A percentile compares a stretch with the other conserved stretches of the same genome.
Evolutionary conservation across 495 filamentous ascomycete genomes (phyloP).

Genomic region (Pyrenula massariospora): DNA sequence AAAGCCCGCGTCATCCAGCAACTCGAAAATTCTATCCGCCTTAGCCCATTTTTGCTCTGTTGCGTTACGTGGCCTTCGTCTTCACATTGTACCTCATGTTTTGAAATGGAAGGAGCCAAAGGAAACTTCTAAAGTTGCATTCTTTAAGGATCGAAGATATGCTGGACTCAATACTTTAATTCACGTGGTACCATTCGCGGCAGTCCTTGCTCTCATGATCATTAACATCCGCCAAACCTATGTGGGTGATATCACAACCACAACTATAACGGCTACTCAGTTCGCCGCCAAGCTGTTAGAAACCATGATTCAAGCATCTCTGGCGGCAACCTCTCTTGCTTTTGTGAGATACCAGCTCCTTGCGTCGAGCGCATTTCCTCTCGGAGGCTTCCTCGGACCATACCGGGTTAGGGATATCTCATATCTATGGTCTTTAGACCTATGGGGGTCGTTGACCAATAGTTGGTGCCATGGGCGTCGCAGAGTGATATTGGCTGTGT

Average conservation of each 20-base stretch:
- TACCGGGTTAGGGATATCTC: conserved; percentile 9
- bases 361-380: conserved; percentile 5
- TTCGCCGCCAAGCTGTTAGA: conserved; percentile 14
- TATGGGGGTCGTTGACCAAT: conserved; percentile 4
- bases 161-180: not conserved
- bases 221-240: not conserved
- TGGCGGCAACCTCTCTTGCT: conserved; percentile 5
- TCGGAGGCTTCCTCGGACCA: conserved; percentile 11
- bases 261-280: conserved; percentile 7
- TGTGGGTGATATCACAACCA: not conserved
- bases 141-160: not conserved
- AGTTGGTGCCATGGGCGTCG: not conserved
- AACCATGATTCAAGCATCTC: conserved; percentile 12
- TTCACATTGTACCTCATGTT: not conserved
- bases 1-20: not conserved
- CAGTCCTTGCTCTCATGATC: not conserved
- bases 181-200: not conserved
- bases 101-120: not conserved
- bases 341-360: conserved; percentile 7
- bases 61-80: not conserved
- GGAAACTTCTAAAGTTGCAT: not conserved
- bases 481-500: not conserved
- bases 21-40: not conserved
- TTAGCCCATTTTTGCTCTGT: not conserved
- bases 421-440: conserved; percentile 17